Conservation (phyloP, 176 grass and related monocot genomes). For the Hordeum vulgare region DNA sequence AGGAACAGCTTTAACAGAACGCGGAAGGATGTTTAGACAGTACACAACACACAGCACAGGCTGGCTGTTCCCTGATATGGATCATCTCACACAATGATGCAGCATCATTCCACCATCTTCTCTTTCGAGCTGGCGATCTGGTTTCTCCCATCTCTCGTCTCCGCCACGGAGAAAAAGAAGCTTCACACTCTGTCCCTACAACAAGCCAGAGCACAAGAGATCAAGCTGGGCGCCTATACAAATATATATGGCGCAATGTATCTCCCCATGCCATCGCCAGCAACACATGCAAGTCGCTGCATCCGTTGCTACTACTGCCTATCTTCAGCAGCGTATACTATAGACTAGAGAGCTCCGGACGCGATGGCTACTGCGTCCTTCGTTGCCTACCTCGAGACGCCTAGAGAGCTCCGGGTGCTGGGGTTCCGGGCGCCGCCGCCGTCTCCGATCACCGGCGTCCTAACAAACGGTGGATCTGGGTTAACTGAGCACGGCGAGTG, state of each 20-base stretch:
- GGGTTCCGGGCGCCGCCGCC: slow-evolving; percentile 69
- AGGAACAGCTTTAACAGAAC: slow-evolving; percentile 21
- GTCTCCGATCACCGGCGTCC: slow-evolving; percentile 50
- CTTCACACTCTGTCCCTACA: slow-evolving; percentile 6
- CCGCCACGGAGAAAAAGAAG: slow-evolving; percentile 21
- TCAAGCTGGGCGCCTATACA: not conserved
- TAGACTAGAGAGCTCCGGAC: not conserved
- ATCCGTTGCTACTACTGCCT: no score
- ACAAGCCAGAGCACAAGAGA: not conserved
- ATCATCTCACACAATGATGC: slow-evolving; percentile 34
- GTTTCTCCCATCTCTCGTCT: slow-evolving; percentile 9
- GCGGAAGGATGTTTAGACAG: slow-evolving; percentile 7
- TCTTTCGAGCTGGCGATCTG: slow-evolving; percentile 38
- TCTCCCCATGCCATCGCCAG: not conserved
- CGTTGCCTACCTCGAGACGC: slow-evolving; percentile 21
- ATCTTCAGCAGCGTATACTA: not conserved
- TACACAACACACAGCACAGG: not conserved
- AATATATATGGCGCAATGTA: not conserved
- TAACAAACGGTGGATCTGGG: slow-evolving; percentile 15
- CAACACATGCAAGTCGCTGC: not conserved
- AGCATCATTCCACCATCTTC: slow-evolving; percentile 23
- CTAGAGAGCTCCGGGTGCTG: slow-evolving; percentile 25
- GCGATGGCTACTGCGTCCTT: slow-evolving; percentile 24
- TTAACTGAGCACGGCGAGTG: slow-evolving; percentile 20
- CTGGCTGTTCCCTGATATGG: not conserved